phyloP scores from a whole-genome alignment of 306 rosid species.

The Rosa lucieae region DNA sequence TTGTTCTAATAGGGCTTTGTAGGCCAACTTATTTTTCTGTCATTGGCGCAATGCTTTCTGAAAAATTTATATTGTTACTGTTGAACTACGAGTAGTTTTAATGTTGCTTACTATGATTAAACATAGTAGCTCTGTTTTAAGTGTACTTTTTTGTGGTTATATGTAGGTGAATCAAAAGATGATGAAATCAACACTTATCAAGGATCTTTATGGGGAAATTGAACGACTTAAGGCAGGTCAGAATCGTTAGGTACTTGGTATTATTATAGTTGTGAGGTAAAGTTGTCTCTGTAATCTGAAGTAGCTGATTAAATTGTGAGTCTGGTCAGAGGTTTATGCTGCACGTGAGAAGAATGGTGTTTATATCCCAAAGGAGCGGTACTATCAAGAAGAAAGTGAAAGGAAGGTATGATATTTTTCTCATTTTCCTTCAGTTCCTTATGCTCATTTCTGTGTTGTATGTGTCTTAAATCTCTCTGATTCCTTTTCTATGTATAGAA shows the following conservation, averaged over 20 bases:
- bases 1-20: background rate
- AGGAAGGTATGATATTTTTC: slow-evolving; percentile 53
- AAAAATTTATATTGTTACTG: too few relatives aligned
- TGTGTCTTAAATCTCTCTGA: background rate
- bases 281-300: slow-evolving; percentile 1
- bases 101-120: background rate
- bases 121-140: background rate
- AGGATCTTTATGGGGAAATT: slow-evolving; percentile 97
- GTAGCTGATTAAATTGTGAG: slow-evolving; percentile 16
- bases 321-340: slow-evolving; percentile 82
- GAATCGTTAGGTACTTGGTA: slow-evolving; percentile 15
- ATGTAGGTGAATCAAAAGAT: slow-evolving; percentile 88
- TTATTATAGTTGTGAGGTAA: slow-evolving; percentile 5
- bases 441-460: background rate
- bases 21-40: background rate
- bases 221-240: slow-evolving; percentile 89
- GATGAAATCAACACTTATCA: slow-evolving; percentile 97
- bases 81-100: background rate
- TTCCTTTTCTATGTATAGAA: background rate
- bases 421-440: background rate
- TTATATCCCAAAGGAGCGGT: slow-evolving; percentile 91
- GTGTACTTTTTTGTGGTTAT: background rate
- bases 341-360: slow-evolving; percentile 97
- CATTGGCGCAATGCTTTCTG: background rate
- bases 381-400: slow-evolving; percentile 87